Evolutionary conservation across 371 early-diverging fungal genomes (phyloP).

Genomic region (Zopfochytrium polystomum): DNA sequence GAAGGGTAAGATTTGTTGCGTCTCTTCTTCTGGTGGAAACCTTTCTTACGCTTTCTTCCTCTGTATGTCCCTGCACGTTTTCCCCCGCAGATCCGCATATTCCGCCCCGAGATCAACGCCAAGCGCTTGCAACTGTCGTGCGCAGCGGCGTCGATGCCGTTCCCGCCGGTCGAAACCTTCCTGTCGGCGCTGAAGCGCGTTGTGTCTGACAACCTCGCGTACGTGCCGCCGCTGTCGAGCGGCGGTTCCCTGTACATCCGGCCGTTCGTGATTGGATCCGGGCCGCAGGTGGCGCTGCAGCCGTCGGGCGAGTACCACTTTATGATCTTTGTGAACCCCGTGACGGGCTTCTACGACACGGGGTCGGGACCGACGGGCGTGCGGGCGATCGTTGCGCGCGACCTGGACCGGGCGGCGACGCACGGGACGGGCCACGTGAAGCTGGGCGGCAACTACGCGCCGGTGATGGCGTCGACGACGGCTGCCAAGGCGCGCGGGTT

Average conservation of each 20-base stretch:
- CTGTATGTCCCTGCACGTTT: conserved; percentile 1
- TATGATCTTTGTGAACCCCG: conserved; percentile 69
- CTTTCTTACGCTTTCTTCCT: background rate
- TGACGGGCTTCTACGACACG: conserved; percentile 52
- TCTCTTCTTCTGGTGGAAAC: background rate
- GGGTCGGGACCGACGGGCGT: conserved; percentile 65
- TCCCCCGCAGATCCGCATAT: conserved; percentile 56
- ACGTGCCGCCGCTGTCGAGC: conserved; percentile 65
- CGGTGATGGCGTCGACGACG: conserved; percentile 52
- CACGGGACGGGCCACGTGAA: conserved; percentile 62
- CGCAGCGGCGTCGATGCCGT: conserved; percentile 58
- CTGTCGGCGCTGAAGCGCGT: conserved; percentile 59
- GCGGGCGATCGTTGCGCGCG: conserved; percentile 64
- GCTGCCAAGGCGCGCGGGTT: conserved; percentile 63
- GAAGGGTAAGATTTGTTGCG: conserved; percentile 37
- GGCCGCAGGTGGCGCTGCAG: conserved; percentile 64
- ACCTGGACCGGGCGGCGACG: conserved; percentile 65
- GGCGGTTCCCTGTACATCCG: conserved; percentile 64
- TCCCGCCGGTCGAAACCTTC: conserved; percentile 63
- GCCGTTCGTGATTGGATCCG: conserved; percentile 71
- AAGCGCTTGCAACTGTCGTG: conserved; percentile 64
- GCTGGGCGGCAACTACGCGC: conserved; percentile 73
- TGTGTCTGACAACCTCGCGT: conserved; percentile 66
- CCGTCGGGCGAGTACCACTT: conserved; percentile 67
- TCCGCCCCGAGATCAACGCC: conserved; percentile 72